Evolutionary conservation across 148 eudicot genomes (phyloP).

Genomic region (Limonium bicolor): DNA sequence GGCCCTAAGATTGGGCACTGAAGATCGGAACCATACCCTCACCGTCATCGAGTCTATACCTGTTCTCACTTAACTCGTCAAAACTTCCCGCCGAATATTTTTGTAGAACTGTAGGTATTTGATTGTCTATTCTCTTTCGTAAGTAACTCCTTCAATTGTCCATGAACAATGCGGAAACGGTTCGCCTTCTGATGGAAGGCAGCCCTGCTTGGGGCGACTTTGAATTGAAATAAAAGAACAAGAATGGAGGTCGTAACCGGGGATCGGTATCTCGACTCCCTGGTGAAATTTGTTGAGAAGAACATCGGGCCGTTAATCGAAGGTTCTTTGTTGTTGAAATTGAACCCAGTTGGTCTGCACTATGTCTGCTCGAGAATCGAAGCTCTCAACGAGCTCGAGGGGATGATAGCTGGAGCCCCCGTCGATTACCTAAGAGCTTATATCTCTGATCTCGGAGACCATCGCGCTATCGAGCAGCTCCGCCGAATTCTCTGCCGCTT

Average conservation of each 20-base stretch:
- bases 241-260: constrained; percentile 63
- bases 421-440: constrained; percentile 90
- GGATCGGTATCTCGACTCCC: constrained; percentile 68
- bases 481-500: constrained; percentile 60
- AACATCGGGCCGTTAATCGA: constrained; percentile 54
- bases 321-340: constrained; percentile 41
- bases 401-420: constrained; percentile 67
- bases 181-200: too few species aligned
- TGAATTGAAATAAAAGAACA: not conserved
- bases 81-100: too few species aligned
- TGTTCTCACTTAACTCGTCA: too few species aligned
- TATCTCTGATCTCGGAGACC: constrained; percentile 84
- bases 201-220: not conserved
- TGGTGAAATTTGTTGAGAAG: constrained; percentile 60
- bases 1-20: not conserved
- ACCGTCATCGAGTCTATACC: too few species aligned
- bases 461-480: constrained; percentile 79
- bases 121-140: too few species aligned
- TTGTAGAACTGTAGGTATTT: too few species aligned
- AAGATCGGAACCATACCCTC: not conserved
- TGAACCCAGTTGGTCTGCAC: constrained; percentile 76
- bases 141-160: too few species aligned
- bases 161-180: too few species aligned
- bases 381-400: constrained; percentile 65
- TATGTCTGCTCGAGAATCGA: constrained; percentile 80